Evolutionary conservation across 257 asterid species (phyloP), one percentile per base, ranked within the genome.

Genomic region (Euphrasia confusa): DNA sequence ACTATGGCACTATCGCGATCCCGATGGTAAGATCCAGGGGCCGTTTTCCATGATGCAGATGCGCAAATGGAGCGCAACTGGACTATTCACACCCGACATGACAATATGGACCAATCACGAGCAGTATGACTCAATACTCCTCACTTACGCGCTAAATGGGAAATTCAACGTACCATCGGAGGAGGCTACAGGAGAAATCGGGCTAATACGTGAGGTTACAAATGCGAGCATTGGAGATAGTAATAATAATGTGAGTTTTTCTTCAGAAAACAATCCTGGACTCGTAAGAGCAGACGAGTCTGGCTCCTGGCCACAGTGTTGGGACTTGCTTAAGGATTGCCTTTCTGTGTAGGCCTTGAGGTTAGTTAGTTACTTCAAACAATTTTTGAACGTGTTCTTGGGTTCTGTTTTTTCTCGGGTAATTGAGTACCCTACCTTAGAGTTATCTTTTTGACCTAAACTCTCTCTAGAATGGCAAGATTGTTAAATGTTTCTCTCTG

Each of bases 1-100:
- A 21, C 69, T 89, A 67, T 93, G 99, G 99, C 95, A 89, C 73
- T 93, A 93, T 62, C 97, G 96, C 24, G 99, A 93, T 73, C 99
- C 97, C 28, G 74, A 79, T 70, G 90, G 95, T 58, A 84, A 74
- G 76, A 82, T 87, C 71, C 99, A 87, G 76, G 99, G 99, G 39
- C 97, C 99, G 58, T 93, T 93, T 81, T 71, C 95, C 54, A 83
- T 93, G 87, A 60, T 81, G 75, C 88, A 89, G 83, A 80, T 93
- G 63, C 78, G 92, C 61, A 83, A 65, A 72, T 87, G 97, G 99
- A 89, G 79, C 66, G 82, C 79, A 48, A 87, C 94, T 3, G 95
- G 96, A 64, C 78, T 89, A 33, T 87, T 93, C 66, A 96, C 97
- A 60, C 79, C 81, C 56, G 83, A 83, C 54, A 82, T 89, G 97